These are phyloP conservation scores for Nakazawaea wyomingensis DNA, from an alignment of 805 yeast species.

Conservation along the genomic window DNA sequence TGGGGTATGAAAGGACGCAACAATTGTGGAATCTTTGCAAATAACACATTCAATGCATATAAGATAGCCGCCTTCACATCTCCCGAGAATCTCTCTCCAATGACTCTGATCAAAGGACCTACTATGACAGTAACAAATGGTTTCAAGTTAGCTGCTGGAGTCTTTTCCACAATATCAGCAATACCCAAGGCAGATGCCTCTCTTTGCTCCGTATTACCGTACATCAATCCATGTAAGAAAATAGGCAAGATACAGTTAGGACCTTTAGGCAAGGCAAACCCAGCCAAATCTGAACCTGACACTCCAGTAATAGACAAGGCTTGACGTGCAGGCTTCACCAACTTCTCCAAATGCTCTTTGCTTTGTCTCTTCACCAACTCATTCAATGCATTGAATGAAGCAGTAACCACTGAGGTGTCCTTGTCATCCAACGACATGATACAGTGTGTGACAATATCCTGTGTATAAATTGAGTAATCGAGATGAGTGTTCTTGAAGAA, in stretches of 20 bases:
- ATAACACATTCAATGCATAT: constrained; percentile 71
- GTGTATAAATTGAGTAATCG: constrained; percentile 68
- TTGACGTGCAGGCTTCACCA: constrained; percentile 77
- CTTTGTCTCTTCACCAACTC: constrained; percentile 65
- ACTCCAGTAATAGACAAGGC: constrained; percentile 63
- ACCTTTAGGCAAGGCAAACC: constrained; percentile 73
- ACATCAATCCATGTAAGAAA: constrained; percentile 92
- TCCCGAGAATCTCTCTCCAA: constrained; percentile 89
- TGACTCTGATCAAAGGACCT: constrained; percentile 96
- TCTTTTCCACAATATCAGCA: constrained; percentile 78
- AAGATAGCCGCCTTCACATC: constrained; percentile 95
- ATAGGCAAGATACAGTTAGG: constrained; percentile 86
- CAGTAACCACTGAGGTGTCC: constrained; percentile 55
- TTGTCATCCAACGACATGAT: constrained; percentile 70
- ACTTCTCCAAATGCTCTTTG: constrained; percentile 69
- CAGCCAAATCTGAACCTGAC: constrained; percentile 62
- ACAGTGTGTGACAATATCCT: constrained; percentile 69
- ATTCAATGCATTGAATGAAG: constrained; percentile 59
- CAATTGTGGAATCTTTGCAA: constrained; percentile 81
- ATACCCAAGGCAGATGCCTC: constrained; percentile 86
- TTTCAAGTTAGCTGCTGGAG: constrained; percentile 76
- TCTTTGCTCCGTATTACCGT: constrained; percentile 79
- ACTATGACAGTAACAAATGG: constrained; percentile 90
- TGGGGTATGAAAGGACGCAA: constrained; percentile 96
- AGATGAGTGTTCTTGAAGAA: constrained; percentile 63